phyloP scores from a whole-genome alignment of 345 rosid genomes.

The Sonneratia caseolaris region DNA sequence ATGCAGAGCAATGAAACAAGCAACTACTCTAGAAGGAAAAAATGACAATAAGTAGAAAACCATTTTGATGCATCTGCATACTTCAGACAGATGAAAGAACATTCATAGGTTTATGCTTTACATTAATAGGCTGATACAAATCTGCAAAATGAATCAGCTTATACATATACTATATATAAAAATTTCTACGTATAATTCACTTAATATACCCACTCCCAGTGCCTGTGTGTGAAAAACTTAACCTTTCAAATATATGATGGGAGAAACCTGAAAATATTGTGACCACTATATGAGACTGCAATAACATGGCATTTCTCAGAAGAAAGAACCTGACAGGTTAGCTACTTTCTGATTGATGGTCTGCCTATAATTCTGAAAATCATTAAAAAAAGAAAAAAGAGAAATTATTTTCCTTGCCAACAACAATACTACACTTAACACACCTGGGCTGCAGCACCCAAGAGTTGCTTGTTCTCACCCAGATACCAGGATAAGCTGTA shows the following conservation, averaged over 20 bases:
- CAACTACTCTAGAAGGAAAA: no score
- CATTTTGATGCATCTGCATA: neutral
- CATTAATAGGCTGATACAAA: neutral
- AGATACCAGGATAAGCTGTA: conserved; percentile 54
- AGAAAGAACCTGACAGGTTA: neutral
- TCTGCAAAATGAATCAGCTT: neutral
- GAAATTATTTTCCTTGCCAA: neutral
- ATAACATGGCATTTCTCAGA: neutral
- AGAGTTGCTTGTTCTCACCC: conserved; percentile 38
- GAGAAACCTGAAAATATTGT: neutral
- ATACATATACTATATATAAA: neutral
- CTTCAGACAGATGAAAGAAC: neutral
- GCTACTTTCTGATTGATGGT: neutral
- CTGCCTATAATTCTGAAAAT: neutral
- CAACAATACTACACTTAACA: neutral
- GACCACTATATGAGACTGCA: neutral
- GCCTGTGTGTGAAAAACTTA: neutral
- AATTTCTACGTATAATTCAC: neutral
- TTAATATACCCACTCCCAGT: neutral
- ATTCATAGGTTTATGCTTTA: neutral
- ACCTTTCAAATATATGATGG: neutral
- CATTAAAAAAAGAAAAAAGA: conserved; percentile 7
- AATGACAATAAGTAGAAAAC: neutral
- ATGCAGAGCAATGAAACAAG: no score
- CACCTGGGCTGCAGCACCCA: conserved; percentile 81